These are phyloP conservation scores for Fusarium illudens DNA, from an alignment of 2,329 filamentous ascomycete species.

Conservation along the genomic window DNA sequence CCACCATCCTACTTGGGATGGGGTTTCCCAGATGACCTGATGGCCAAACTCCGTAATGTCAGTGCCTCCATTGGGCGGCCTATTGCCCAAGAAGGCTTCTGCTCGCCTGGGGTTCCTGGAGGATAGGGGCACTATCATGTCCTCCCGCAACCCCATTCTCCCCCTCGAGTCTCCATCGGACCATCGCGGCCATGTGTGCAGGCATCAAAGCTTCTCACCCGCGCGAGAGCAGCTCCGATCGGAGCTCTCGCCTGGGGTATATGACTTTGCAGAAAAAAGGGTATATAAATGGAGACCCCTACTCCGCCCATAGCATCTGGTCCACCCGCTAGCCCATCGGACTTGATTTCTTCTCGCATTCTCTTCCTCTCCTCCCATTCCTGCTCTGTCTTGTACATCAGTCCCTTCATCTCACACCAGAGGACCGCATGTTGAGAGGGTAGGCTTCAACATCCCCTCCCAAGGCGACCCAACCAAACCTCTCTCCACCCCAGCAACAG, in stretches of 20 bases:
- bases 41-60: constrained; percentile 6
- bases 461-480: background rate
- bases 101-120: background rate
- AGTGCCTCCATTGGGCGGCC: constrained; percentile 8
- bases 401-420: background rate
- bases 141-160: constrained; percentile 4
- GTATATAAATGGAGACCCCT: constrained; percentile 31
- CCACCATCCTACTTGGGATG: background rate
- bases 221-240: constrained; percentile 27
- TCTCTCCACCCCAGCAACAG: background rate
- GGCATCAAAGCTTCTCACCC: constrained; percentile 26
- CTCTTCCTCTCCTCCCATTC: background rate
- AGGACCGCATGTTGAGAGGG: background rate
- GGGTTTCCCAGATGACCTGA: background rate
- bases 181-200: constrained; percentile 4
- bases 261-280: constrained; percentile 12
- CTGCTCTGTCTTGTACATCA: background rate
- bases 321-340: constrained; percentile 3
- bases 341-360: constrained; percentile 8
- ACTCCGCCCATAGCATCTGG: constrained; percentile 27
- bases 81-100: background rate
- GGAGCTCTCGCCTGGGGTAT: constrained; percentile 28
- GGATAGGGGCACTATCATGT: background rate
- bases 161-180: constrained; percentile 9
- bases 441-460: background rate